phyloP scores from a whole-genome alignment of 1,139 yeast genomes.

The Sugiyamaella neomexicana region DNA sequence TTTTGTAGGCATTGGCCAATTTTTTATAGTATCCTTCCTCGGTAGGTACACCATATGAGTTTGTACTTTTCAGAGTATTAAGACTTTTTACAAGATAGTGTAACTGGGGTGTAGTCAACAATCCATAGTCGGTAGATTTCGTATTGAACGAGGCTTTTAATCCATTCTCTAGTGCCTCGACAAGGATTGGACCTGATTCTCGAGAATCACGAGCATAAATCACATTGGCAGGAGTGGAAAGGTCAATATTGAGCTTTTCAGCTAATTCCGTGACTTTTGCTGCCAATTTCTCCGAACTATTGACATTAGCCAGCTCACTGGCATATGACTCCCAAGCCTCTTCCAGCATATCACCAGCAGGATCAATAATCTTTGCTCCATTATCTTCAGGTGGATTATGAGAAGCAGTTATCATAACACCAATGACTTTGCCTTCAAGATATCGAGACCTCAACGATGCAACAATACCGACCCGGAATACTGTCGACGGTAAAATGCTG shows the following conservation, averaged over 20 bases:
- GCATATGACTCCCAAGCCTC: slow-evolving; percentile 83
- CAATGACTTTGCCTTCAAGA: slow-evolving; percentile 64
- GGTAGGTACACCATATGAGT: slow-evolving; percentile 59
- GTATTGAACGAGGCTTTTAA: slow-evolving; percentile 52
- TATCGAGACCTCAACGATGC: slow-evolving; percentile 79
- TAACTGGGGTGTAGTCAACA: slow-evolving; percentile 90
- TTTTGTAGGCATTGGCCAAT: slow-evolving; percentile 51
- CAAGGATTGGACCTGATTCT: slow-evolving; percentile 71
- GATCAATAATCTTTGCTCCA: slow-evolving; percentile 95
- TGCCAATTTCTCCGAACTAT: slow-evolving; percentile 41
- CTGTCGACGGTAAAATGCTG: slow-evolving; percentile 69
- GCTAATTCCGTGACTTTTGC: slow-evolving; percentile 39
- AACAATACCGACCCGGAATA: slow-evolving; percentile 78
- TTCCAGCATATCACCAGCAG: slow-evolving; percentile 88
- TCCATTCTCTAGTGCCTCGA: slow-evolving; percentile 68
- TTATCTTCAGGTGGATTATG: slow-evolving; percentile 95
- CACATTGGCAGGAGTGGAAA: slow-evolving; percentile 45
- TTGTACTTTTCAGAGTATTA: slow-evolving; percentile 52
- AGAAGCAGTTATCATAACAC: slow-evolving; percentile 93
- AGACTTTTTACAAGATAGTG: slow-evolving; percentile 79
- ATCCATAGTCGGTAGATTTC: slow-evolving; percentile 57
- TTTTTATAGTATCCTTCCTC: slow-evolving; percentile 74
- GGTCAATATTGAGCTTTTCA: slow-evolving; percentile 46
- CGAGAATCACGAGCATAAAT: slow-evolving; percentile 55
- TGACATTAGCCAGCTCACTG: slow-evolving; percentile 73